Base-by-base conservation (phyloP, 768 basidiomycete genomes). In the Saitozyma podzolica region DNA sequence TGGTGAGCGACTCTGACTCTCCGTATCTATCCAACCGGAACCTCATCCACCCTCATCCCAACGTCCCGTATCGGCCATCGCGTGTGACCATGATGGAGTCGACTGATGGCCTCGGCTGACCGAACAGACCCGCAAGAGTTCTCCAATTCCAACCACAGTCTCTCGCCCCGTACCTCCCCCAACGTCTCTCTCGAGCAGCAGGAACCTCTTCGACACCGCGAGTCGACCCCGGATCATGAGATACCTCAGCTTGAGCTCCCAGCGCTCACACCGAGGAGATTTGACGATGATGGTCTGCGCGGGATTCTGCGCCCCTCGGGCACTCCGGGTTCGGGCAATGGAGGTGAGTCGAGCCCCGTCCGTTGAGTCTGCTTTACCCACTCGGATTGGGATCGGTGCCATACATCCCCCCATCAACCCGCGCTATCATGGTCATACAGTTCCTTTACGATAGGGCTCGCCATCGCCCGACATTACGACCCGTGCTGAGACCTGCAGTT, bases 311-410 rank as follows among this genome's bases (percentile, higher is more conserved):
- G 72, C 39, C 63, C 64, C 13, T 41, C 70, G 9, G 74, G 74
- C 37, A 76, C 74, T 11, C 74, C 74, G 29, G 74, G 74, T 40
- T 76, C 74, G 48, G 74, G 74, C 7, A 76, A 76, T 61, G 74
- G 74, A 50, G 74, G 74, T 73, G 55, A 54, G 72, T 56, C 9
- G 29, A 29, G 29, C 29, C 29, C 29, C 29, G 29, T 29, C 29
- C 2, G 29, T 29, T 5, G 29, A 29, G 29, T 29, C 29, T 29
- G 29, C 29, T 29, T 29, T 5, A 2, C 29, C 29, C 29, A 29
- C 29, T 29, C 29, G 29, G 29, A 29, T 5, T 5, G 29, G 29
- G 5, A 29, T 29, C 29, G 29, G 5, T 29, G 10, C 17, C 29
- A 4, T 19, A 7, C n/a, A 50, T 49, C 20, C 19, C 9, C 43